Evolutionary conservation across 2,329 filamentous ascomycete genomes (phyloP), one percentile per base, ranked within the genome.

Genomic region (Colletotrichum theobromicola): DNA sequence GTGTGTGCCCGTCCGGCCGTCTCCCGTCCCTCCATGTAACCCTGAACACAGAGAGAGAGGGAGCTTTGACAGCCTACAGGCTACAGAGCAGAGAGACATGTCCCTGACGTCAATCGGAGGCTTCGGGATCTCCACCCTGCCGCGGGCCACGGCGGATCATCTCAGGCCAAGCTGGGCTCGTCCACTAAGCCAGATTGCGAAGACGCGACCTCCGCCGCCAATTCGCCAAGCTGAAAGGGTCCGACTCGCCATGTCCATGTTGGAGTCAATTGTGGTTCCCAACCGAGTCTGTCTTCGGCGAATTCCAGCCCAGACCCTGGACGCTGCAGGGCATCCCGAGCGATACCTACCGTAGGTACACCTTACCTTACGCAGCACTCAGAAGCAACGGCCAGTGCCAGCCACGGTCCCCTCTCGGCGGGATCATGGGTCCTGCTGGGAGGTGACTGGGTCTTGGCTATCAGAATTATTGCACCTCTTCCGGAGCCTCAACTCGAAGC

Each of bases 101-200:
- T 50, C 37, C 68, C 57, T 75, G 72, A 75, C 72, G 72, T 75
- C 72, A 75, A 72, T 75, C 72, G 72, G 72, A 75, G 68, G 53
- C 62, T 72, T 75, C 72, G 72, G 72, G 62, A 67, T 63, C 72
- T 60, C 72, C 62, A 74, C 72, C 57, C 42, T 26, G 37, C 50
- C 24, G 66, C 67, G 24, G 71, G 53, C 30, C 55, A 58, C 30
- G 61, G 71, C 53, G 67, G 61, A 61, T 63, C 67, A 42, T 35
- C 34, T 62, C 34, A 62, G 12, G 42, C 42, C 42, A 50, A 35
- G 21, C 21, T 18, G 34, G 35, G 66, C 35, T 53, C 55, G 53
- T 30, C 32, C 57, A 46, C 67, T 63, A 66, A 18, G 16, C 42
- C 63, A 66, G 63, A 35, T 53, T 66, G 63, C 63, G 42, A 66